phyloP scores from a whole-genome alignment of 2,329 filamentous ascomycete genomes.

The Monilinia vaccinii-corymbosi region DNA sequence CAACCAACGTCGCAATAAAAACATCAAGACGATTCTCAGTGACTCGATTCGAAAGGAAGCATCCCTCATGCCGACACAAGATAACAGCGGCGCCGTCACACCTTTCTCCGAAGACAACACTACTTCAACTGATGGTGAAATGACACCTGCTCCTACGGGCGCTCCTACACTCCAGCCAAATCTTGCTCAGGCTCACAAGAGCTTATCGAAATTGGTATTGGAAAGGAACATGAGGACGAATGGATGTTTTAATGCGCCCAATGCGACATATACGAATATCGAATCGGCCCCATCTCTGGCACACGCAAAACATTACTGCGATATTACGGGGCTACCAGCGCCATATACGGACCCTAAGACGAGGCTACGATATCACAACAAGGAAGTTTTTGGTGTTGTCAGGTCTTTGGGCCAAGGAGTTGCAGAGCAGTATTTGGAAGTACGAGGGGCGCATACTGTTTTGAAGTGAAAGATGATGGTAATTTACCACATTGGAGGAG shows the following conservation, averaged over 20 bases:
- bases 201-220: conserved; percentile 76
- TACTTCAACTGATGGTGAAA: conserved; percentile 39
- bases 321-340: conserved; percentile 86
- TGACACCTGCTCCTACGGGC: conserved; percentile 34
- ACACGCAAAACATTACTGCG: conserved; percentile 84
- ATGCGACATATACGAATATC: conserved; percentile 90
- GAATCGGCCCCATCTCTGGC: conserved; percentile 86
- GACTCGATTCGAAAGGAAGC: conserved; percentile 84
- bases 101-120: conserved; percentile 45
- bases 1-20: conserved; percentile 94
- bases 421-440: conserved; percentile 81
- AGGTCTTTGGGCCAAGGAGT: conserved; percentile 71
- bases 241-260: conserved; percentile 40
- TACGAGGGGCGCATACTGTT: conserved; percentile 84
- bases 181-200: conserved; percentile 81
- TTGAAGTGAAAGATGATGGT: conserved; percentile 25
- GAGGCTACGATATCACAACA: conserved; percentile 82
- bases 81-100: conserved; percentile 72
- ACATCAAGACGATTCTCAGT: conserved; percentile 90
- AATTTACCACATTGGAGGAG: background rate
- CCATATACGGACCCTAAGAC: conserved; percentile 95
- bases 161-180: conserved; percentile 47
- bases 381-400: conserved; percentile 81
- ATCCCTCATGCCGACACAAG: conserved; percentile 73
- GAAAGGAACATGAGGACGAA: conserved; percentile 62